A percentile compares a stretch with the other conserved stretches of the same genome.
Evolutionary conservation across 805 yeast genomes (phyloP).

Genomic region (Yarrowia keelungensis): DNA sequence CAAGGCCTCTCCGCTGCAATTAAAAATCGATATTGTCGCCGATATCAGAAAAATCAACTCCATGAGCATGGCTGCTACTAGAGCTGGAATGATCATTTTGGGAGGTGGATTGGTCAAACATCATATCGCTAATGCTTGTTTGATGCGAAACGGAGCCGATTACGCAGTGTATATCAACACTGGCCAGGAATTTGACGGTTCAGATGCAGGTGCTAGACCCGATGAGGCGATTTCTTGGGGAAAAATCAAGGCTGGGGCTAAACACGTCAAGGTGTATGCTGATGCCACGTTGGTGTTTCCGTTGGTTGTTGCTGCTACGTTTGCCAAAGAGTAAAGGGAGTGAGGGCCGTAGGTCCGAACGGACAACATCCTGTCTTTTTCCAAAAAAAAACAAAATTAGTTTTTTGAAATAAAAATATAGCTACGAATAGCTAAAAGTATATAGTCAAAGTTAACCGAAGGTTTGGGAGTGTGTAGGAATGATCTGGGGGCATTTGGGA

Average conservation of each 20-base stretch:
- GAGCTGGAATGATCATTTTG: conserved; percentile 93
- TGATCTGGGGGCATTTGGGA: too few relatives aligned
- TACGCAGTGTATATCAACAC: conserved; percentile 96
- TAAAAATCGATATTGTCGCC: conserved; percentile 89
- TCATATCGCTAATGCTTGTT: conserved; percentile 96
- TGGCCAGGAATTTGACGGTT: conserved; percentile 98
- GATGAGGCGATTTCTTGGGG: conserved; percentile 99
- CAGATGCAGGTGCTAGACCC: conserved; percentile 99
- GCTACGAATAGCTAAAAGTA: too few relatives aligned
- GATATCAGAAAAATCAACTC: conserved; percentile 92
- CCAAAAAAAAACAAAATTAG: too few relatives aligned
- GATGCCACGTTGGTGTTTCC: conserved; percentile 97
- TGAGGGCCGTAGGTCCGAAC: not conserved
- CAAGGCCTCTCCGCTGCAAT: conserved; percentile 87
- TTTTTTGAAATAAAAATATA: too few relatives aligned
- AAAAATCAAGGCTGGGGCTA: conserved; percentile 93
- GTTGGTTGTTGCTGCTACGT: conserved; percentile 95
- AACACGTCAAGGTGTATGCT: conserved; percentile 88
- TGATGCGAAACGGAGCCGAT: conserved; percentile 99
- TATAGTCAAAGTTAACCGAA: too few relatives aligned
- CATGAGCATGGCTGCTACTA: conserved; percentile 91
- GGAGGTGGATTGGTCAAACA: conserved; percentile 98
- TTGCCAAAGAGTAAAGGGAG: conserved; percentile 58
- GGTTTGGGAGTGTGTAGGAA: too few relatives aligned
- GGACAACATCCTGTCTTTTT: too few relatives aligned